Conservation (phyloP, 129 eudicot species). For the Cynara cardunculus region DNA sequence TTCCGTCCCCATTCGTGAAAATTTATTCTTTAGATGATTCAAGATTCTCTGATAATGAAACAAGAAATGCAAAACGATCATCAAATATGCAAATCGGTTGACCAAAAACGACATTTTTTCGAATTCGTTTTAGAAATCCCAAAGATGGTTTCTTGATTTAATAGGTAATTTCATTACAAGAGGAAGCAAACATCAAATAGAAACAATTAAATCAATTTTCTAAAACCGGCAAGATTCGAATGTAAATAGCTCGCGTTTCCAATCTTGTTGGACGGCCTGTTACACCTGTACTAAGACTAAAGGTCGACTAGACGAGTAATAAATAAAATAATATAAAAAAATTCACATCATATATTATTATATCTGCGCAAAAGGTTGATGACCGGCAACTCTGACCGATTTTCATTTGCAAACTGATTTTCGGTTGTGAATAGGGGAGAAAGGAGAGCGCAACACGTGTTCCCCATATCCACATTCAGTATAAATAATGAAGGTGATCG, state of each 20-base stretch:
- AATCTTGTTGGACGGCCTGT: not conserved
- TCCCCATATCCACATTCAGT: no score
- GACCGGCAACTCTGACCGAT: no score
- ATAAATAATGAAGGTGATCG: no score
- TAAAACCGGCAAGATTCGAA: not conserved
- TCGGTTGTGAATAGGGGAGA: no score
- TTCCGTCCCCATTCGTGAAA: conserved; percentile 65
- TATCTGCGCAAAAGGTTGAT: no score
- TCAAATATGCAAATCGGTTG: not conserved
- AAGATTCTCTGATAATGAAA: conserved; percentile 19
- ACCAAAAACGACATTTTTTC: not conserved
- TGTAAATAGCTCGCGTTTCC: not conserved
- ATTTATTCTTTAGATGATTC: not conserved
- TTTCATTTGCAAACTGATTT: no score
- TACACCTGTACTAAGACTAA: not conserved
- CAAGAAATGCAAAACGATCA: conserved; percentile 4
- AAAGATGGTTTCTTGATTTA: not conserved
- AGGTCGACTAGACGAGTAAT: no score
- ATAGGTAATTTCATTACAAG: not conserved
- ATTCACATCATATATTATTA: no score
- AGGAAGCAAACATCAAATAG: not conserved
- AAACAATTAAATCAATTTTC: not conserved
- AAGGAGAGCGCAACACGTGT: no score
- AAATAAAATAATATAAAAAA: no score
- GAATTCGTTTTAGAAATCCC: not conserved